These are phyloP conservation scores for Phoma sp. DNA, from an alignment of 2,329 filamentous ascomycete species.

Conservation along the genomic window DNA sequence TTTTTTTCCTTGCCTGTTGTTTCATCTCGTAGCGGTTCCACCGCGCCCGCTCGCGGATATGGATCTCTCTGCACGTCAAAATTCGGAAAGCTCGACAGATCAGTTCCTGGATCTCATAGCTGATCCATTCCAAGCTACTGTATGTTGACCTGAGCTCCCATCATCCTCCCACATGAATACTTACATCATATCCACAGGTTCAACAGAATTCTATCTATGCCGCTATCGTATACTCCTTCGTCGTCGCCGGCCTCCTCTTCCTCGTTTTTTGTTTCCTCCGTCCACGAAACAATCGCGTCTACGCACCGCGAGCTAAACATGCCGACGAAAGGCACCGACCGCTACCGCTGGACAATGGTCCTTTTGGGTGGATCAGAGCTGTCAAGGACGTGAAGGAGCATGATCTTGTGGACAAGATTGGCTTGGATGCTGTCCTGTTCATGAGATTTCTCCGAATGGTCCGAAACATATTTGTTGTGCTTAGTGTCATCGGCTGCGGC, in stretches of 20 bases:
- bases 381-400: conserved; percentile 78
- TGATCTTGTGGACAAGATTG: conserved; percentile 79
- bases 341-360: conserved; percentile 80
- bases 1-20: conserved; percentile 8
- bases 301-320: conserved; percentile 92
- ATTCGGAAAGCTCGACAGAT: conserved; percentile 31
- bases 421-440: conserved; percentile 90
- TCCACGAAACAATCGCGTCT: conserved; percentile 88
- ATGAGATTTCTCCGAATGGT: conserved; percentile 87
- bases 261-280: conserved; percentile 86
- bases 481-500: conserved; percentile 74
- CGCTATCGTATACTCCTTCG: conserved; percentile 80
- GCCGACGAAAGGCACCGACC: conserved; percentile 90
- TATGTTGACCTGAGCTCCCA: conserved; percentile 11
- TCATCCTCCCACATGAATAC: background rate
- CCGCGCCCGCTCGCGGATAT: conserved; percentile 19
- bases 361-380: conserved; percentile 84
- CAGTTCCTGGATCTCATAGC: conserved; percentile 50
- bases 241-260: conserved; percentile 74
- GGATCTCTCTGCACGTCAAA: conserved; percentile 20
- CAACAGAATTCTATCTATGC: conserved; percentile 73
- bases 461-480: conserved; percentile 82
- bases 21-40: conserved; percentile 8
- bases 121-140: conserved; percentile 48
- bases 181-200: conserved; percentile 51